Base-by-base conservation (phyloP, 2,329 filamentous ascomycete genomes). In the Exophiala phaeomuriformis region DNA sequence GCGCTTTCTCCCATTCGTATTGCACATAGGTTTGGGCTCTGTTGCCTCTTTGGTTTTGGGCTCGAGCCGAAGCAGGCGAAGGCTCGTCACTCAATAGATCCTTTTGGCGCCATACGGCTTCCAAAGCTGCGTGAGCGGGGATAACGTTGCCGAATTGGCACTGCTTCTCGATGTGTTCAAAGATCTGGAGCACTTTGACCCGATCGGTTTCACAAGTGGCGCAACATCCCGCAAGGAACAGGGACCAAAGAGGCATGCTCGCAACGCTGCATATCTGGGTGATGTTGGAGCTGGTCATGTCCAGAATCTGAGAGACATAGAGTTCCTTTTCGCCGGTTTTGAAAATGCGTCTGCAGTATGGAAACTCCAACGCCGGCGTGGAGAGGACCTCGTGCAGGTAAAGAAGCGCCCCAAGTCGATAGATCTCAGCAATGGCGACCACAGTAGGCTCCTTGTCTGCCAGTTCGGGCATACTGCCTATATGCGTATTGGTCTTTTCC, bases 51-150 rank as follows among this genome's bases (percentile, higher is more conserved):
- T 49, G 30, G 4, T 32, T 30, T n/a, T 41, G 19, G 19, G 19
- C 19, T 41, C 35, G 36, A 30, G 6, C 10, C 42, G 5, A 7
- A 7, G 33, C 33, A 19, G 47, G 55, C 47, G 56, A 58, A 36
- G 56, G 51, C 42, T 61, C 62, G 43, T 65, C 64, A 29, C 63
- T 56, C 1, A 52, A 52, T 3, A 66, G 46, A 52, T 66, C 64
- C 10, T 56, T 56, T 51, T 65, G 64, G 28, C 62, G 53, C 64
- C 64, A 66, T 4, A 64, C 63, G 63, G 63, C 65, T 47, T 66
- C 54, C 28, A 66, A 52, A 2, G 65, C 64, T 45, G 64, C 50
- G 51, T 59, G 59, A 1, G 64, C 64, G 4, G 62, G 64, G 3
- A 57, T 54, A 10, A 66, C 61, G 41, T 66, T 66, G 9, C 64